These are phyloP conservation scores for Nitzschia putrida DNA, from an alignment of 108 stramenopile species.

Conservation along the genomic window DNA sequence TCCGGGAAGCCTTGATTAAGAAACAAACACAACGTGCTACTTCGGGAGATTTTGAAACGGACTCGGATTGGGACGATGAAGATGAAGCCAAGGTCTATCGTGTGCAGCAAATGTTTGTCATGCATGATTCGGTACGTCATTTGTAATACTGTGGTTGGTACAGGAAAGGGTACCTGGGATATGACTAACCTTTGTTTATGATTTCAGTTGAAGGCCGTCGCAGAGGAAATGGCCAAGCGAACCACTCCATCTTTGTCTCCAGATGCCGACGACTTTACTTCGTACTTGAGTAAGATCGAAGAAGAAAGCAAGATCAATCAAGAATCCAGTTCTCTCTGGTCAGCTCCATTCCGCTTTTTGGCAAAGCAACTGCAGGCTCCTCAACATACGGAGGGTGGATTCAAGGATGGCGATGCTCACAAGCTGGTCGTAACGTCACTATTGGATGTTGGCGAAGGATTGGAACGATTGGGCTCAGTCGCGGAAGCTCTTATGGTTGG, in stretches of 20 bases:
- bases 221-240: conserved; percentile 83
- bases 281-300: conserved; percentile 53
- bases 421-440: conserved; percentile 46
- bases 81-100: conserved; percentile 38
- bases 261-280: conserved; percentile 67
- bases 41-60: conserved; percentile 25
- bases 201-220: conserved; percentile 67
- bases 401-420: conserved; percentile 43
- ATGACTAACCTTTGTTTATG: not conserved
- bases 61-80: conserved; percentile 56
- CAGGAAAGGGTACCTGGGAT: too few species aligned
- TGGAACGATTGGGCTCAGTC: conserved; percentile 30
- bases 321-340: conserved; percentile 30
- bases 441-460: conserved; percentile 50
- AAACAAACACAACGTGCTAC: conserved; percentile 18
- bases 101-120: conserved; percentile 57
- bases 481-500: conserved; percentile 41
- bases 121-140: conserved; percentile 81
- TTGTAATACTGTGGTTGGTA: not conserved
- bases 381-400: conserved; percentile 13
- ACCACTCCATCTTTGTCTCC: conserved; percentile 68
- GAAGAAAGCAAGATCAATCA: conserved; percentile 41
- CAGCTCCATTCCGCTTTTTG: conserved; percentile 47
- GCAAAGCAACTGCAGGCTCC: conserved; percentile 30
- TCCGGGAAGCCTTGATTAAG: conserved; percentile 18